A percentile compares a stretch with the other conserved stretches of the same genome.
Evolutionary conservation across 1,139 yeast species (phyloP).

Genomic region (Meyerozyma elateridarum): DNA sequence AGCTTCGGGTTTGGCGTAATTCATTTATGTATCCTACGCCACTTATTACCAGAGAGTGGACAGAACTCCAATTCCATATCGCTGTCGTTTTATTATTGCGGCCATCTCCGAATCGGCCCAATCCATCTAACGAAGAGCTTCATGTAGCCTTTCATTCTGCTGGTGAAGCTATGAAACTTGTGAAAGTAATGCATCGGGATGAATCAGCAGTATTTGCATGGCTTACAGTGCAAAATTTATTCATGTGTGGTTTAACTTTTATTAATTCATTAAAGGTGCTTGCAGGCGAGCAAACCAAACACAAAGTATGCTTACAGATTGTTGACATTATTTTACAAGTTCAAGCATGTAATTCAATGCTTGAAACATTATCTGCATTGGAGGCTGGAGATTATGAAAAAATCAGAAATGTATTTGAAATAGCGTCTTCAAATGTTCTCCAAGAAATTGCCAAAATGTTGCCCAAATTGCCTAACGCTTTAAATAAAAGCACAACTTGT

Average conservation of each 20-base stretch:
- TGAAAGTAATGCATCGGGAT: conserved; percentile 3
- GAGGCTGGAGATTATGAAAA: conserved; percentile 3
- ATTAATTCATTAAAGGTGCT: conserved; percentile 3
- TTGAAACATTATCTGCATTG: conserved; percentile 3
- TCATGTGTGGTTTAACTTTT: conserved; percentile 5
- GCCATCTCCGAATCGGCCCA: conserved; percentile 4
- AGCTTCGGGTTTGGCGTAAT: conserved; percentile 4
- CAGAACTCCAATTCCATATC: conserved; percentile 5
- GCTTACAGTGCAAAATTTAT: conserved; percentile 4
- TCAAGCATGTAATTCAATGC: conserved; percentile 4
- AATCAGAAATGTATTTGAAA: conserved; percentile 3
- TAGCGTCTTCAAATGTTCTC: conserved; percentile 3
- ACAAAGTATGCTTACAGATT: background rate
- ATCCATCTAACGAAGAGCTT: conserved; percentile 2
- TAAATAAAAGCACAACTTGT: background rate
- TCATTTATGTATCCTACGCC: conserved; percentile 3
- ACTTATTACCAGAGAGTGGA: conserved; percentile 4
- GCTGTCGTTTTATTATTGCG: conserved; percentile 3
- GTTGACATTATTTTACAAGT: conserved; percentile 3
- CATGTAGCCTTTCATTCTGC: conserved; percentile 5
- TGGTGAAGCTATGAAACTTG: conserved; percentile 4
- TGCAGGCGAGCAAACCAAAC: background rate
- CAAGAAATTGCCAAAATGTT: conserved; percentile 1
- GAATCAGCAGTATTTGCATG: conserved; percentile 3
- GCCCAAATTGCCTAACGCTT: background rate